Evolutionary conservation across 2,329 filamentous ascomycete species (phyloP).

Genomic region (Clarireedia paspali): DNA sequence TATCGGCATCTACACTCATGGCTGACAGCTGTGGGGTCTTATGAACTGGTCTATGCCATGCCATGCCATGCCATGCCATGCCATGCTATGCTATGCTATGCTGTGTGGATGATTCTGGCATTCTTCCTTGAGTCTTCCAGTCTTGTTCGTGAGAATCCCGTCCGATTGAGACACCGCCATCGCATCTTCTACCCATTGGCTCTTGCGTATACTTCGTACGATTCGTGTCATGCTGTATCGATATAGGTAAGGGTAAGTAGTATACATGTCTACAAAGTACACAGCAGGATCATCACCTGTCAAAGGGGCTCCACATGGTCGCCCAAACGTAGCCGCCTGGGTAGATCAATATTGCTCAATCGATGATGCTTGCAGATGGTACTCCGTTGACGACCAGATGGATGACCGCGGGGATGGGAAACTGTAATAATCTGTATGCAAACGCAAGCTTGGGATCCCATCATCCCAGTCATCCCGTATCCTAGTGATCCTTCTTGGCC

Average conservation of each 20-base stretch:
- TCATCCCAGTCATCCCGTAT: background rate
- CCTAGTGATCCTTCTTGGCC: too few species aligned
- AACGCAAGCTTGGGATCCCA: background rate
- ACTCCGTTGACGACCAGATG: background rate
- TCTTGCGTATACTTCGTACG: background rate
- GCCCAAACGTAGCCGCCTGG: background rate
- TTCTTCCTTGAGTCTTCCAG: background rate
- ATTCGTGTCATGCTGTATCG: background rate
- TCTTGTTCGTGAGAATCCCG: background rate
- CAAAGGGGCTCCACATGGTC: constrained; percentile 1
- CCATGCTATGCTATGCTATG: too few species aligned
- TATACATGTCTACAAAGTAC: background rate
- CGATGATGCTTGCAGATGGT: background rate
- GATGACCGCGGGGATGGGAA: background rate
- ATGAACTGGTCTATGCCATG: too few species aligned
- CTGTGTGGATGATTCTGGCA: too few species aligned
- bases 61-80: too few species aligned
- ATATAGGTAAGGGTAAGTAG: background rate
- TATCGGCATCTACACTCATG: background rate
- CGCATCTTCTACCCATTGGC: background rate
- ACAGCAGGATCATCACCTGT: too few species aligned
- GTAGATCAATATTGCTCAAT: background rate
- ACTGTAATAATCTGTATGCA: background rate
- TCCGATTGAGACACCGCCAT: background rate
- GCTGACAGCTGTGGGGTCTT: background rate